Base-by-base conservation (phyloP, 495 filamentous ascomycete genomes). In the Gamarada debralockiae region DNA sequence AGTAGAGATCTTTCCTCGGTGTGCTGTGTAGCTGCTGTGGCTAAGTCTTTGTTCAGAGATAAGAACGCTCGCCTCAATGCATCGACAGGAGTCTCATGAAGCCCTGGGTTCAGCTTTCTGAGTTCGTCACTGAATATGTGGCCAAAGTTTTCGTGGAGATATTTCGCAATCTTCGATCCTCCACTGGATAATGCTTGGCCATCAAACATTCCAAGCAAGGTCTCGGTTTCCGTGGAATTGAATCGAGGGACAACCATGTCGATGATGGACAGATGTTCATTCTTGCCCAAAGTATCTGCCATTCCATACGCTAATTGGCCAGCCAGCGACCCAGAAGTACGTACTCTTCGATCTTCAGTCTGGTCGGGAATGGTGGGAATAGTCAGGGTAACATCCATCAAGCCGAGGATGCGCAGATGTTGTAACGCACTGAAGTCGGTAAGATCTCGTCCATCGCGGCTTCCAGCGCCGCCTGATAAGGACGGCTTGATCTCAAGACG, bases 371-470 rank as follows among this genome's bases (percentile, higher is more conserved):
- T 90, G 29, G 84, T 95, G 5, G 90, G 88, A 48, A 92, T 90
- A 14, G 86, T 92, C 48, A 97, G 80, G 1, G 93, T 99, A 15
- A 99, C 93, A 72, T 99, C 93, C 90, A 99, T 99, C 57, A 99
- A 69, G 3, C 93, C 93, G 40, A 98, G 77, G 29, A 97, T 82
- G 12, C 93, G 79, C 24, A 99, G 80, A 64, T 95, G 89, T n/a
- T 73, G 72, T 17, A 99, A 77, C 7, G 85, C 85, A 56, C 81
- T 88, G 68, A 99, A 99, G 63, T 96, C 92, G 2, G 92, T 96
- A 49, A 95, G 79, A 62, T 95, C 87, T 54, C 83, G 82, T 37
- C 77, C 82, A 60, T 76, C 81, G 18, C 73, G 70, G 23, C 71
- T 63, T 20, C 74, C 73, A 42, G 72, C 42, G 1, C 73, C 71